phyloP scores from a whole-genome alignment of 2,329 filamentous ascomycete genomes.

The Grosmannia clavigera region DNA sequence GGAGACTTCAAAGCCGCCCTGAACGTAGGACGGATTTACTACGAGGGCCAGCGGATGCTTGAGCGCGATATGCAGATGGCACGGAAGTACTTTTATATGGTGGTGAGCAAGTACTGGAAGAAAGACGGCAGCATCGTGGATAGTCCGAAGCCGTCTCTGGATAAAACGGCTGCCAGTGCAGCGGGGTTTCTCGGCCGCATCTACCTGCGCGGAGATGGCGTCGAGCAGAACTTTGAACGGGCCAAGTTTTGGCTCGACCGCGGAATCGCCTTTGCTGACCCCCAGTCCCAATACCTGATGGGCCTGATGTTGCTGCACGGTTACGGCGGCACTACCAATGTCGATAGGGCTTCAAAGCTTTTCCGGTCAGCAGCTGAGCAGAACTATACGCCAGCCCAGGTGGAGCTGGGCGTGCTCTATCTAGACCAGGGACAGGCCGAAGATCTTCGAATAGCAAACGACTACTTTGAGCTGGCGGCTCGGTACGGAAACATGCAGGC shows the following conservation, averaged over 20 bases:
- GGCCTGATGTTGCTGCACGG: slow-evolving; percentile 76
- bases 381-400: slow-evolving; percentile 68
- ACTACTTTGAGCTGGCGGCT: slow-evolving; percentile 79
- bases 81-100: slow-evolving; percentile 67
- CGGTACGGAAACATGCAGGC: slow-evolving; percentile 77
- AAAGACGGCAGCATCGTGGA: slow-evolving; percentile 63
- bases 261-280: slow-evolving; percentile 62
- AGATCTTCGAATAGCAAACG: slow-evolving; percentile 64
- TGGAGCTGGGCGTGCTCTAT: slow-evolving; percentile 71
- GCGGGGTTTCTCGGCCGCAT: slow-evolving; percentile 82
- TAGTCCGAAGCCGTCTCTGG: slow-evolving; percentile 56
- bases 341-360: slow-evolving; percentile 58
- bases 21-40: slow-evolving; percentile 74
- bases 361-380: slow-evolving; percentile 73
- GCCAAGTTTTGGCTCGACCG: slow-evolving; percentile 76
- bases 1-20: slow-evolving; percentile 81
- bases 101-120: slow-evolving; percentile 71
- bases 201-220: slow-evolving; percentile 78
- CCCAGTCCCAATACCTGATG: slow-evolving; percentile 73
- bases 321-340: slow-evolving; percentile 51
- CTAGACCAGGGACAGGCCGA: slow-evolving; percentile 63
- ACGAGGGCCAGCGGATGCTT: slow-evolving; percentile 69
- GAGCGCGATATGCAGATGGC: slow-evolving; percentile 62
- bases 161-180: slow-evolving; percentile 69
- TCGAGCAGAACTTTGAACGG: slow-evolving; percentile 63